A percentile compares a stretch with the other conserved stretches of the same genome.
Conservation (phyloP, 805 yeast species). For the Candida corydali region DNA sequence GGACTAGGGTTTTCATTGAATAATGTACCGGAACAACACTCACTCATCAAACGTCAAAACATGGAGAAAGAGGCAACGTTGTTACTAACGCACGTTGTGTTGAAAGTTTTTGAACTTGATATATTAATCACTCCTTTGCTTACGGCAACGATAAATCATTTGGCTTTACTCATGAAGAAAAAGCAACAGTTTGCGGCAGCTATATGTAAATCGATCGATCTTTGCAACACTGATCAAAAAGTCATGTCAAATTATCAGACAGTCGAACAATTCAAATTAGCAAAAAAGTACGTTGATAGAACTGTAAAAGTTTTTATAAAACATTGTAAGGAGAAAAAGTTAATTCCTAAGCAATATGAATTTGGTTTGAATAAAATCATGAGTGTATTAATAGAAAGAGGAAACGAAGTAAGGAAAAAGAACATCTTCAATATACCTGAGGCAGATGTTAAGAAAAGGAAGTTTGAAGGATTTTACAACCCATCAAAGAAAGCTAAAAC, state of each 20-base stretch:
- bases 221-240: slow-evolving; percentile 57
- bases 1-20: slow-evolving; percentile 43
- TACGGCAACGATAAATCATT: slow-evolving; percentile 64
- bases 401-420: slow-evolving; percentile 39
- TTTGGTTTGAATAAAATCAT: slow-evolving; percentile 24
- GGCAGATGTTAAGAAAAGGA: slow-evolving; percentile 28
- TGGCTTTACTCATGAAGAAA: slow-evolving; percentile 58
- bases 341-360: slow-evolving; percentile 33
- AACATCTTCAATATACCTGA: slow-evolving; percentile 31
- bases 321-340: slow-evolving; percentile 31
- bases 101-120: slow-evolving; percentile 54
- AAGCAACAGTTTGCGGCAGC: slow-evolving; percentile 59
- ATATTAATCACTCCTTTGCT: slow-evolving; percentile 50
- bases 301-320: slow-evolving; percentile 43
- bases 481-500: slow-evolving; percentile 24
- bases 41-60: slow-evolving; percentile 50
- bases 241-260: slow-evolving; percentile 47
- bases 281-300: slow-evolving; percentile 62
- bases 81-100: slow-evolving; percentile 56
- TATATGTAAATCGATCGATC: slow-evolving; percentile 55
- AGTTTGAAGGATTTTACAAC: slow-evolving; percentile 40
- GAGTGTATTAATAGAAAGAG: slow-evolving; percentile 27
- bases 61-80: slow-evolving; percentile 68
- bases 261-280: slow-evolving; percentile 46
- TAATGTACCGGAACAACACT: slow-evolving; percentile 54